Base-by-base conservation (phyloP, 306 rosid species). In the Begonia masoniana region DNA sequence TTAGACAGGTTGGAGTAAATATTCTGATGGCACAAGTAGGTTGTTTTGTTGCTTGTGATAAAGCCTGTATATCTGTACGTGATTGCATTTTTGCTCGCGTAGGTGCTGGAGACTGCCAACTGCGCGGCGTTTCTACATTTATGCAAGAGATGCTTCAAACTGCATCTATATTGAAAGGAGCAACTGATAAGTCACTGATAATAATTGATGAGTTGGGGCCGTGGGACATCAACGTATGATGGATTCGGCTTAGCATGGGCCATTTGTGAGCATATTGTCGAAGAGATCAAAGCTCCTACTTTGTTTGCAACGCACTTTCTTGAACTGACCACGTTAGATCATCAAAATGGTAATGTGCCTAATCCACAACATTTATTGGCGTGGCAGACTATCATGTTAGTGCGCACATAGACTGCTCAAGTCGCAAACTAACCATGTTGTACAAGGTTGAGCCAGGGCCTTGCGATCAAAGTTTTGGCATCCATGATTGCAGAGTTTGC, bases 61-160 rank as follows among this genome's bases (percentile, higher is more conserved):
- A 75, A 59, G 96, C 93, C 72, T 81, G 74, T 74, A 79, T 86
- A 78, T 91, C 93, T 60, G 74, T 91, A 52, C 93, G 96, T 61
- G 96, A 91, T 70, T 91, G 92, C 78, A 86, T 91, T 68, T 91
- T 91, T 73, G 96, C 96, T 50, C 94, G 88, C 3, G 94, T 91
- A 57, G 96, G 99, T 61, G 99, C 99, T 16, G 94, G 99, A 57
- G 99, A 91, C 76, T 91, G 99, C 69, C 99, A 86, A 59, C 87
- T 91, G 55, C 99, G 83, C 13, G 99, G 99, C 62, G 92, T 91
- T 68, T 91, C 99, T 58, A 91, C 99, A 55, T 91, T 86, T 53
- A 91, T 91, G 99, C 96, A 83, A 86, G 99, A 91, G 79, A 91
- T 91, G 99, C 99, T 91, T 23, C 96, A 91, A 78, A 91, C 96